These are phyloP conservation scores for Grosmannia clavigera DNA, from an alignment of 2,329 filamentous ascomycete species.

Conservation along the genomic window DNA sequence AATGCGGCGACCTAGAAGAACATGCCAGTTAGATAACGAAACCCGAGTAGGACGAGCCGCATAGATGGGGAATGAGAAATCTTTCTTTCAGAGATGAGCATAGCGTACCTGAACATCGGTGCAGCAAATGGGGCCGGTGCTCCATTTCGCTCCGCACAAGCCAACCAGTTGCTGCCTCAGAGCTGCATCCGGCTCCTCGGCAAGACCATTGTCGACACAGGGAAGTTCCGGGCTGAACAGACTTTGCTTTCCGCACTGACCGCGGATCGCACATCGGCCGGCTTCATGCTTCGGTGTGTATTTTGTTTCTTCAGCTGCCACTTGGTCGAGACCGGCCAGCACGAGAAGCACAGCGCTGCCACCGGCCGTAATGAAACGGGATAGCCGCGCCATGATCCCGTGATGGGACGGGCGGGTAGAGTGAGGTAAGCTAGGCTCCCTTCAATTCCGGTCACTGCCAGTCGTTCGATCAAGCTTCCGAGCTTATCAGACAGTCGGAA, in stretches of 20 bases:
- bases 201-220: conserved; percentile 81
- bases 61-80: not conserved
- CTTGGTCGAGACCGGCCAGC: conserved; percentile 19
- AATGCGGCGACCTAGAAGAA: conserved; percentile 56
- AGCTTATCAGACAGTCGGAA: not conserved
- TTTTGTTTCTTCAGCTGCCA: conserved; percentile 17
- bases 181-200: conserved; percentile 58
- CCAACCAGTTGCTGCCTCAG: conserved; percentile 67
- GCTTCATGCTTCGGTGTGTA: conserved; percentile 61
- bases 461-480: not conserved
- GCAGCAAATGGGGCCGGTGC: conserved; percentile 74
- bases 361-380: conserved; percentile 20
- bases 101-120: conserved; percentile 56
- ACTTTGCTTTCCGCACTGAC: conserved; percentile 81
- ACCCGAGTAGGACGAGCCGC: not conserved
- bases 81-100: not conserved
- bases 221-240: conserved; percentile 85
- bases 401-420: not conserved
- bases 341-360: conserved; percentile 16
- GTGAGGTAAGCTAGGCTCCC: not conserved
- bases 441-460: not conserved
- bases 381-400: conserved; percentile 24
- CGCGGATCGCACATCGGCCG: conserved; percentile 80
- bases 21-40: not conserved
- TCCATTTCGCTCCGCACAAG: conserved; percentile 83